Evolutionary conservation across 306 rosid species (phyloP).

Genomic region (Fagus crenata): DNA sequence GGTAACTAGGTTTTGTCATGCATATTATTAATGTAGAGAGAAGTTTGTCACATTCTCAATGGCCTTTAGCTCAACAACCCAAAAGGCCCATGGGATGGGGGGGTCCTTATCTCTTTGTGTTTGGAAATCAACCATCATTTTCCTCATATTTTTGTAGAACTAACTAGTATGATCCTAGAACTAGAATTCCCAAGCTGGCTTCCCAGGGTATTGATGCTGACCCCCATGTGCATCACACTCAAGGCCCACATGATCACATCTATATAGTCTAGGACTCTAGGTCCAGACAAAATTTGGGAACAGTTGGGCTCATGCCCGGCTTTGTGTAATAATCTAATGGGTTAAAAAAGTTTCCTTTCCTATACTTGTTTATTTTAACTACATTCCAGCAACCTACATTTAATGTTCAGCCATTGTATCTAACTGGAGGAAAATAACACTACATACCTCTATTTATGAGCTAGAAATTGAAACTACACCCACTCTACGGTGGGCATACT

Average conservation of each 20-base stretch:
- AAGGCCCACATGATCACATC: slow-evolving; percentile 19
- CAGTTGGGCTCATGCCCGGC: no score
- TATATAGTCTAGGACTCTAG: no score
- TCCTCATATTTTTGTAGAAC: background rate
- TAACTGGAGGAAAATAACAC: no score
- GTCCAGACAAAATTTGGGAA: background rate
- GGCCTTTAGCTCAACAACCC: background rate
- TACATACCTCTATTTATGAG: no score
- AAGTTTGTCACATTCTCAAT: slow-evolving; percentile 30
- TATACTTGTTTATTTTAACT: no score
- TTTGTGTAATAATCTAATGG: no score
- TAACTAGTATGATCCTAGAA: background rate
- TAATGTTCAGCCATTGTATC: no score
- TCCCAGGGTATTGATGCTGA: slow-evolving; percentile 34
- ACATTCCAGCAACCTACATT: no score
- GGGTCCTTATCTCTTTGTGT: slow-evolving; percentile 9
- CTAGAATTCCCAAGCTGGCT: slow-evolving; percentile 36
- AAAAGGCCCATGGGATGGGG: background rate
- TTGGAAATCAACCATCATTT: slow-evolving; percentile 10
- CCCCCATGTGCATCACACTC: slow-evolving; percentile 30
- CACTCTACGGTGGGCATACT: no score
- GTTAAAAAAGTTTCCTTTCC: no score
- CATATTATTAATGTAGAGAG: slow-evolving; percentile 23
- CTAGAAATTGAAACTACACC: no score
- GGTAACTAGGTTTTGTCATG: background rate